Percentiles rank a stretch among this genome's conserved stretches.
These are phyloP conservation scores for Plantago ovata DNA, from an alignment of 257 asterid genomes.

Conservation along the genomic window DNA sequence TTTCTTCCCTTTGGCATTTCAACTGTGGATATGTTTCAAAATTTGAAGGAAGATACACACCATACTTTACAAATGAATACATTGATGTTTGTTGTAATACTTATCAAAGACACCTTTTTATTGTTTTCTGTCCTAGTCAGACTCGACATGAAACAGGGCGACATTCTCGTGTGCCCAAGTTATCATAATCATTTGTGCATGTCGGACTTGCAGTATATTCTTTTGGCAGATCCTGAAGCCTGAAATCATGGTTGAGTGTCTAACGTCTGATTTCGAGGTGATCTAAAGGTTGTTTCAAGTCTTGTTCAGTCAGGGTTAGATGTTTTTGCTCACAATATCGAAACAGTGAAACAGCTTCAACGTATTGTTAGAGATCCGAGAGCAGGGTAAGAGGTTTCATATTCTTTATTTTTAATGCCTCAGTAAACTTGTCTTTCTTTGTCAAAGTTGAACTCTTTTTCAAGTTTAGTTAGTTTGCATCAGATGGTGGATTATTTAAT, in stretches of 20 bases:
- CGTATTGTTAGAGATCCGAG: slow-evolving; percentile 95
- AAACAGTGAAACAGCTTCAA: slow-evolving; percentile 85
- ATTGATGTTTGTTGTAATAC: not conserved
- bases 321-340: slow-evolving; percentile 93
- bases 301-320: slow-evolving; percentile 87
- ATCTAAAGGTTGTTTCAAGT: slow-evolving; percentile 66
- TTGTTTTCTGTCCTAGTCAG: slow-evolving; percentile 3
- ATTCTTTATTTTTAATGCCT: not conserved
- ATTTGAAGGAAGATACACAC: slow-evolving; percentile 7
- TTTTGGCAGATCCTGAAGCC: slow-evolving; percentile 74
- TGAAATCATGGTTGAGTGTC: slow-evolving; percentile 89
- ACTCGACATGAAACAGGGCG: slow-evolving; percentile 8
- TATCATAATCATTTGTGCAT: slow-evolving; percentile 9
- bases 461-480: slow-evolving; percentile 6
- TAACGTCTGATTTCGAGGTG: slow-evolving; percentile 98
- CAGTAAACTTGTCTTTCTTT: not conserved
- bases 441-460: not conserved
- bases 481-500: not conserved
- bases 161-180: slow-evolving; percentile 2
- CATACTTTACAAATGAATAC: slow-evolving; percentile 11
- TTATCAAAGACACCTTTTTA: not conserved
- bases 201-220: slow-evolving; percentile 25
- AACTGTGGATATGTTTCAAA: slow-evolving; percentile 13
- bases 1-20: not conserved
- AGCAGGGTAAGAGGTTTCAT: slow-evolving; percentile 74